A percentile compares a stretch with the other conserved stretches of the same genome.
phyloP scores from a whole-genome alignment of 2,329 filamentous ascomycete species.

The Diplodia corticola region DNA sequence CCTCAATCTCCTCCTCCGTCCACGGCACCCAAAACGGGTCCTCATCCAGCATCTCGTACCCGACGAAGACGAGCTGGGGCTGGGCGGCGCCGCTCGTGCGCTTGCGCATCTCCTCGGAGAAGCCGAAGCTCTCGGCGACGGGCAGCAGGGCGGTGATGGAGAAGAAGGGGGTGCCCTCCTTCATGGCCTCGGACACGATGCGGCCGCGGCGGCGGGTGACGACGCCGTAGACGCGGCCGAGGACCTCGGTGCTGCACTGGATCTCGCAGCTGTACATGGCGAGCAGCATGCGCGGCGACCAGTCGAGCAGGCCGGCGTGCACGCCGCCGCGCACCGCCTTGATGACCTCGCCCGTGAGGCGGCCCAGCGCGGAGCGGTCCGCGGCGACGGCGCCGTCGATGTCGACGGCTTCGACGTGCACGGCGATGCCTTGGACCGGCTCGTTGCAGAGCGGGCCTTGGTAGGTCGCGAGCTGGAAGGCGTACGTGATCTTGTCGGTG shows the following conservation, averaged over 20 bases:
- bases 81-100: slow-evolving; percentile 85
- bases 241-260: slow-evolving; percentile 91
- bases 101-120: slow-evolving; percentile 95
- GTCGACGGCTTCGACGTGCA: slow-evolving; percentile 79
- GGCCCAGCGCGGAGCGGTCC: slow-evolving; percentile 63
- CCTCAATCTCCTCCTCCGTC: slow-evolving; percentile 94
- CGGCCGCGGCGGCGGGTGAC: slow-evolving; percentile 89
- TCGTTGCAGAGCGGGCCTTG: slow-evolving; percentile 92
- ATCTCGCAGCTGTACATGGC: slow-evolving; percentile 99
- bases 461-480: slow-evolving; percentile 86
- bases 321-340: slow-evolving; percentile 85
- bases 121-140: slow-evolving; percentile 93
- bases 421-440: slow-evolving; percentile 87
- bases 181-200: slow-evolving; percentile 87
- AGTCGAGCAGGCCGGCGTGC: slow-evolving; percentile 84
- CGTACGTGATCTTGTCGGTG: slow-evolving; percentile 86
- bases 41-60: slow-evolving; percentile 89
- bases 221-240: slow-evolving; percentile 95
- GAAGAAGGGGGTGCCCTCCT: slow-evolving; percentile 95
- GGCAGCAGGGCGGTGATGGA: slow-evolving; percentile 86
- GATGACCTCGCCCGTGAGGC: slow-evolving; percentile 90
- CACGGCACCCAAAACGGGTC: slow-evolving; percentile 98
- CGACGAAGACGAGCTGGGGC: slow-evolving; percentile 89
- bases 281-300: slow-evolving; percentile 90
- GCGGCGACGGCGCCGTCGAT: slow-evolving; percentile 60